Conservation (phyloP, 2,329 filamentous ascomycete genomes). For the Verticillium albo-atrum region DNA sequence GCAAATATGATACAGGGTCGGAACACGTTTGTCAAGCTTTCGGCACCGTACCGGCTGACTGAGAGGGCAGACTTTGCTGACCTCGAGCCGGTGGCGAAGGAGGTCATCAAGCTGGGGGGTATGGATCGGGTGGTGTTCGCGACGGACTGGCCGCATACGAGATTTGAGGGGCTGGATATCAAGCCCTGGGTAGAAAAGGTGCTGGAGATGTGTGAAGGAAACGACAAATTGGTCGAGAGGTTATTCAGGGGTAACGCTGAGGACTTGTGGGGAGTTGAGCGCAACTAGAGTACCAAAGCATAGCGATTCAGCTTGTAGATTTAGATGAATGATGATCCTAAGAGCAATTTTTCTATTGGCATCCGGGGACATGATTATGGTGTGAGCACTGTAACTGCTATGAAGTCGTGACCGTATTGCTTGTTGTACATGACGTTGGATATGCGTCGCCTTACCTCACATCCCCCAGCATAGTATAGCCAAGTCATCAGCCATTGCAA, state of each 20-base stretch:
- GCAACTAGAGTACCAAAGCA: no score
- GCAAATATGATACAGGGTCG: slow-evolving; percentile 41
- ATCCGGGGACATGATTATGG: no score
- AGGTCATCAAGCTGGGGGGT: slow-evolving; percentile 40
- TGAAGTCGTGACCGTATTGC: no score
- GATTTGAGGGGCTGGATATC: slow-evolving; percentile 54
- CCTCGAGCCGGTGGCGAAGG: slow-evolving; percentile 41
- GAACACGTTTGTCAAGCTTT: slow-evolving; percentile 53
- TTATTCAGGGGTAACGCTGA: slow-evolving; percentile 54
- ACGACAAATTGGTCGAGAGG: slow-evolving; percentile 37
- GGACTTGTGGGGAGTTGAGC: slow-evolving; percentile 31
- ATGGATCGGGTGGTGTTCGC: slow-evolving; percentile 48
- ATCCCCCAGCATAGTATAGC: no score
- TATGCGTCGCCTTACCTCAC: no score
- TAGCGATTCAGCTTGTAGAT: no score
- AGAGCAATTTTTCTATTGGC: no score
- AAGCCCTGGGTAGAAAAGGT: slow-evolving; percentile 48
- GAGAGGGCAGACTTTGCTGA: slow-evolving; percentile 36
- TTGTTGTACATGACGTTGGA: no score
- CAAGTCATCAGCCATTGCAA: no score
- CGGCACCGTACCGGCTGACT: slow-evolving; percentile 52
- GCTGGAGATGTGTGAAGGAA: slow-evolving; percentile 45
- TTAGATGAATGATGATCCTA: no score
- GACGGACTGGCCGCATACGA: slow-evolving; percentile 62
- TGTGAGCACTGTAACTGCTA: no score